Evolutionary conservation across 805 yeast species (phyloP), one percentile per base, ranked within the genome.

Genomic region (Nakazawaea wickerhamii): DNA sequence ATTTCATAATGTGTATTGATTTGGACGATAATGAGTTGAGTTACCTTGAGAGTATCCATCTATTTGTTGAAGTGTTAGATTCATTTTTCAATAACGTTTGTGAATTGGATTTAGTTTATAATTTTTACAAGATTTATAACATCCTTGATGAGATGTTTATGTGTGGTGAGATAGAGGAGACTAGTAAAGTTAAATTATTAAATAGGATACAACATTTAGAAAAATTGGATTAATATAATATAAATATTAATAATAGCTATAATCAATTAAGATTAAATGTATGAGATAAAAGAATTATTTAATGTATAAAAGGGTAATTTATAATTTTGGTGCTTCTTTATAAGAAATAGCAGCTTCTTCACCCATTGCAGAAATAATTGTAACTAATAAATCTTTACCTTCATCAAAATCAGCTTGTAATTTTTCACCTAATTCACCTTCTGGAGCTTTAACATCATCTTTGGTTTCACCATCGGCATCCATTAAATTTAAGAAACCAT

Each of bases 391-490:
- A 68, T 93, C 99, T 82, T 91, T 93, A 73, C 97, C 98, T 52
- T 88, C 97, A 63, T 93, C 97, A 71, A 88, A 93, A 59, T 89
- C 96, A 53, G 84, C 61, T 77, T 86, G 93, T 68, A 93, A 66
- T 72, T 81, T 78, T 62, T 86, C 93, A 75, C 99, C 99, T 61
- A 93, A 74, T 68, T 93, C 98, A 65, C 96, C 95, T 54, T 93
- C 98, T 76, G 99, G 98, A 55, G 85, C 79, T 78, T 84, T 86
- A 72, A 93, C 98, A 67, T 93, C 99, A 70, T 91, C 99, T 85
- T 93, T 93, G 81, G 96, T 87, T 70, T 86, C 93, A 79, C 99
- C 99, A 58, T 93, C 98, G 63, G 71, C 64, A 80, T 89, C 85
- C 97, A 93, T 90, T 72, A 93, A 83, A 65, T 85, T 84, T 68